Base-by-base conservation (phyloP, 495 filamentous ascomycete species). In the Cryomyces antarcticus region DNA sequence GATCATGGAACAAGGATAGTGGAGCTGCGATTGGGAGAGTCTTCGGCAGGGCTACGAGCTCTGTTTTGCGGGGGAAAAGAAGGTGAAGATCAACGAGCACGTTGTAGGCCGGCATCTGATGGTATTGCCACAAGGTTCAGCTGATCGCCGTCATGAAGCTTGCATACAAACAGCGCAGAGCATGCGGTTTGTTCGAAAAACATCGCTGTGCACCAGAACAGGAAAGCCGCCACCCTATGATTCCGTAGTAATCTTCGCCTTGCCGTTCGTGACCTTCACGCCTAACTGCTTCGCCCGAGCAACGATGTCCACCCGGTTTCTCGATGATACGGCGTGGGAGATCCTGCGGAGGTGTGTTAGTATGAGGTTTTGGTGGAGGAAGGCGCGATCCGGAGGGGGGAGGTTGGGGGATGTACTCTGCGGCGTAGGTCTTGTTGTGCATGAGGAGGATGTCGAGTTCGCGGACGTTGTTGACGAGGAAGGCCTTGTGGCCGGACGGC, bases 401-500 rank as follows among this genome's bases (percentile, higher is more conserved):
- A 28, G 38, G 30, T 28, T 30, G 13, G 29, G 11, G 38, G 27
- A 73, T 85, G 57, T 80, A 96, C 89, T 96, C 92, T 59, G 89
- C 89, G 62, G 89, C 89, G 68, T 77, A 94, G 62, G 84, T 93
- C 63, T 79, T 79, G 80, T 96, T 96, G 79, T 97, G 92, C 89
- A 97, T 97, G 48, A 97, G 75, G 54, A 97, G 81, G 48, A 97
- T 78, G 68, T 96, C 88, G 59, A 97, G 79, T 58, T 96, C 92
- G 60, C 75, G 68, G 65, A 77, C 61, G 75, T 95, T 96, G 74
- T 84, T 78, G 68, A 97, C 89, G 61, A 96, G 78, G 78, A 97
- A 97, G 46, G 89, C 86, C 75, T 96, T 96, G 78, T 95, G 89
- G 69, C 89, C 89, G 57, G 85, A 93, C 61, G 89, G 92, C 78